Evolutionary conservation across 768 basidiomycete genomes (phyloP).

Genomic region (Leccinum barrowsii): DNA sequence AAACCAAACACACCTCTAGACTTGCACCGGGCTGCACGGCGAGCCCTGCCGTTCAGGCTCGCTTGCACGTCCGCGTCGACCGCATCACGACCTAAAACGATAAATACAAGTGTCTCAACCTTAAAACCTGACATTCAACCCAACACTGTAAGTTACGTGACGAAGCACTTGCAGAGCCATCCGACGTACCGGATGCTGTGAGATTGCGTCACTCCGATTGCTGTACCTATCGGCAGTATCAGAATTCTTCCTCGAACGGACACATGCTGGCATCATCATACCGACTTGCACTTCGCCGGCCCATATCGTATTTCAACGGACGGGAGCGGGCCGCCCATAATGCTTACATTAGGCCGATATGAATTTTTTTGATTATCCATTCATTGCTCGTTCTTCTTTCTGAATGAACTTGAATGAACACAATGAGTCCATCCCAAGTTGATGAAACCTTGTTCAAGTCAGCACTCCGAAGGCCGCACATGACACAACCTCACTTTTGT

Average conservation of each 20-base stretch:
- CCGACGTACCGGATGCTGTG: neutral
- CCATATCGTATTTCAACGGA: neutral
- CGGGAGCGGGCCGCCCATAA: conserved; percentile 18
- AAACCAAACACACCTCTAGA: neutral
- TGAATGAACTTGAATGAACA: neutral
- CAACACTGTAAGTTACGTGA: neutral
- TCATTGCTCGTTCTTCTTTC: neutral
- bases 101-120: neutral
- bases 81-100: neutral
- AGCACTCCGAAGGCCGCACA: neutral
- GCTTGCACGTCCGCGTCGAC: neutral
- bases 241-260: neutral
- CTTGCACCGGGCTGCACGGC: neutral
- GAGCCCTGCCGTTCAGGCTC: neutral
- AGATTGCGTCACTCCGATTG: neutral
- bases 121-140: neutral
- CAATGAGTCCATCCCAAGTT: neutral
- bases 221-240: neutral
- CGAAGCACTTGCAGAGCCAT: neutral
- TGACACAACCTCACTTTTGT: neutral
- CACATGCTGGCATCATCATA: neutral
- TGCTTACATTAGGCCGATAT: conserved; percentile 13
- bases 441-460: conserved; percentile 3
- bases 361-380: neutral
- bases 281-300: neutral